phyloP scores from a whole-genome alignment of 208 protist species.

The Crithidia fasciculata region DNA sequence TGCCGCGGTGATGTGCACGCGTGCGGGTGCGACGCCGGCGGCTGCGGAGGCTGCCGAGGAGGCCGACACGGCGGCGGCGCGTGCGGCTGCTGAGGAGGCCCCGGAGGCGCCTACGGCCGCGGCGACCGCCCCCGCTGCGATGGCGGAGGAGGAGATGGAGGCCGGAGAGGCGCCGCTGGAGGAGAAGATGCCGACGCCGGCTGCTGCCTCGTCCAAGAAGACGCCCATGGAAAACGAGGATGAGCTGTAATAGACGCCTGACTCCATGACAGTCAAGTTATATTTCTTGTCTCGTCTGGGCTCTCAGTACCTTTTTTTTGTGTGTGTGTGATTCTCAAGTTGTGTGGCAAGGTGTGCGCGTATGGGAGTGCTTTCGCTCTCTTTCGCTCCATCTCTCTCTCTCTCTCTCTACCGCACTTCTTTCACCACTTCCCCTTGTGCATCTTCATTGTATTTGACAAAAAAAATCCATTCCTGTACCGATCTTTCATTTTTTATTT shows the following conservation, averaged over 20 bases:
- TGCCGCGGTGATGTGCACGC: background rate
- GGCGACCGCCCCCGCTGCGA: background rate
- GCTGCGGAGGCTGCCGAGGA: constrained; percentile 18
- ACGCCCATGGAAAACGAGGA: constrained; percentile 15
- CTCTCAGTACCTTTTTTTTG: background rate
- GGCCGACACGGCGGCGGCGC: background rate
- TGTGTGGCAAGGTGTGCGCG: background rate
- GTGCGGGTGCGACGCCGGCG: constrained; percentile 16
- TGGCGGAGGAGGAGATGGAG: background rate
- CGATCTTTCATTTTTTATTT: background rate
- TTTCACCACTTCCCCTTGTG: background rate
- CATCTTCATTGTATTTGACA: constrained; percentile 3
- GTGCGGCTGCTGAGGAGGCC: background rate
- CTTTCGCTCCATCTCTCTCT: background rate
- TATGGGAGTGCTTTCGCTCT: background rate
- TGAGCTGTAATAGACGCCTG: constrained; percentile 12
- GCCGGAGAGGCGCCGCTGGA: constrained; percentile 4
- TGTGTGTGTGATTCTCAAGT: background rate
- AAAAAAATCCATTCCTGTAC: constrained; percentile 14
- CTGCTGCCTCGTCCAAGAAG: constrained; percentile 1
- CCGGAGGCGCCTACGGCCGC: background rate
- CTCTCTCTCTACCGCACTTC: background rate
- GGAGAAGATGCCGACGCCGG: constrained; percentile 3
- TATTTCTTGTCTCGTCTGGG: too few species aligned
- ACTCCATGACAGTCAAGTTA: background rate